Evolutionary conservation across 352 stramenopile species (phyloP).

Genomic region (Pythium diclinum): DNA sequence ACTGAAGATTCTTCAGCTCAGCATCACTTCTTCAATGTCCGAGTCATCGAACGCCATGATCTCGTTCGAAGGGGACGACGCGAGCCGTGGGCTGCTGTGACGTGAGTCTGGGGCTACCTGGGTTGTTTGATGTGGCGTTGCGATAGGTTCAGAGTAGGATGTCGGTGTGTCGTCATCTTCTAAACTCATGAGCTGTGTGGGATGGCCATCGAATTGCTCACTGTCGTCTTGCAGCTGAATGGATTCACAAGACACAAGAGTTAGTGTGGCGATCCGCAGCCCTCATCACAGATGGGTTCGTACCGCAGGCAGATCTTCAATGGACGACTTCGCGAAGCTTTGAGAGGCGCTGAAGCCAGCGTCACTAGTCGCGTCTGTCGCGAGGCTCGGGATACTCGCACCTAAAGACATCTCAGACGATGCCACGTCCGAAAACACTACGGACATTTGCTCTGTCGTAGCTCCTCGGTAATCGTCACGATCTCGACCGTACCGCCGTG

Average conservation of each 20-base stretch:
- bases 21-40: slow-evolving; percentile 60
- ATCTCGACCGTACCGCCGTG: neutral
- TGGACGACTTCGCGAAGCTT: slow-evolving; percentile 10
- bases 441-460: neutral
- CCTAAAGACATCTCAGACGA: slow-evolving; percentile 51
- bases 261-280: neutral
- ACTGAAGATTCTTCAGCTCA: no score
- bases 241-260: neutral
- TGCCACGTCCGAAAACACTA: slow-evolving; percentile 27
- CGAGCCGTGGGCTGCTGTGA: neutral
- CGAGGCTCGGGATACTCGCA: slow-evolving; percentile 42
- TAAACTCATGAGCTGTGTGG: neutral
- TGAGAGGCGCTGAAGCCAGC: slow-evolving; percentile 4
- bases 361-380: slow-evolving; percentile 22
- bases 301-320: slow-evolving; percentile 12
- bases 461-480: neutral
- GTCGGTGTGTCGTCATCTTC: neutral
- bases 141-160: neutral
- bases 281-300: neutral
- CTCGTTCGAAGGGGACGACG: neutral
- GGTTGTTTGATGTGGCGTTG: neutral
- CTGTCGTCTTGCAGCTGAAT: neutral
- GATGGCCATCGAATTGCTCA: neutral
- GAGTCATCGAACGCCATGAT: slow-evolving; percentile 41
- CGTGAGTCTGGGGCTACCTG: neutral